Evolutionary conservation across 768 basidiomycete species (phyloP), one percentile per base, ranked within the genome.

Genomic region (Strobilomyces confusus): DNA sequence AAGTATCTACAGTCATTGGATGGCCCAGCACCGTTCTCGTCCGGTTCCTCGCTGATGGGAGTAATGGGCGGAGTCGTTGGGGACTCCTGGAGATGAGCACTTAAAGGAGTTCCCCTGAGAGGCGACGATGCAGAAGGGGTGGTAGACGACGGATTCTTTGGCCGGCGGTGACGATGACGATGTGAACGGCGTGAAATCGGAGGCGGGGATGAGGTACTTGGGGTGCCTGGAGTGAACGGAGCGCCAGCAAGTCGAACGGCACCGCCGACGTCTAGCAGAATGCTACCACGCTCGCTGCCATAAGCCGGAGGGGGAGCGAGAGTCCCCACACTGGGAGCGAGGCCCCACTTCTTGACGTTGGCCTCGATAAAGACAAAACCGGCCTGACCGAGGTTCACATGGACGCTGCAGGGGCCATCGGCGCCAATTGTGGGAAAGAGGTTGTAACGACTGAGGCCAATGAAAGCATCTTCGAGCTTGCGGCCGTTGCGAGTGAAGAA

Each of bases 331-430:
- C 94, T 97, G 9, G 97, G 97, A 32, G 97, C 97, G 30, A 98
- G 73, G 17, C 97, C 97, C 97, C 97, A 99, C 69, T 98, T 98
- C 80, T 99, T 99, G 57, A 99, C 97, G 66, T 99, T 98, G 32
- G 97, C 97, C 73, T 99, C 97, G 63, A 99, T 98, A 63, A 97
- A 98, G 36, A 98, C 97, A 67, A 99, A 99, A 5, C 97, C 97
- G 5, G 92, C 87, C 72, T 98, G 97, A 9, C 97, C 97, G 14
- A 99, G 81, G 69, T 99, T 99, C 65, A 98, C 91, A 62, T 99
- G 97, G 9, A 99, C 86, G 58, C 89, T 95, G 70, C 93, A 95
- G 6, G 95, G 91, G 0, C 95, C 95, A 64, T 95, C 92, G 17
- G 95, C 94, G 43, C 95, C 97, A 50, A 99, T 84, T 45, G 92